Conservation (phyloP, 2,329 filamentous ascomycete species). For the Fusarium nematophilum region DNA sequence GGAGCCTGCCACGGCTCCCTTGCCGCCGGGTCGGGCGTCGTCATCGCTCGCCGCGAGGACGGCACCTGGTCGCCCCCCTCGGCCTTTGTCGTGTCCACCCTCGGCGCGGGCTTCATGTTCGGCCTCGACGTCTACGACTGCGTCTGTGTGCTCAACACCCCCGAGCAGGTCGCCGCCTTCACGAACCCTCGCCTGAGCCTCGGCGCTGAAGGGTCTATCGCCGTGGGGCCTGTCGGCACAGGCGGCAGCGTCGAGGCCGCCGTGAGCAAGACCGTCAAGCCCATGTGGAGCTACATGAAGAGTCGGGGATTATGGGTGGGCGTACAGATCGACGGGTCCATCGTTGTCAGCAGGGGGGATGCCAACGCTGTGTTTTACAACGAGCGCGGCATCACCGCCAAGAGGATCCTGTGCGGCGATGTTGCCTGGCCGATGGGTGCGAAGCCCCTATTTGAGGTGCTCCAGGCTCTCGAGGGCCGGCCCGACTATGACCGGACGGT, state of each 20-base stretch:
- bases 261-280: slow-evolving; percentile 55
- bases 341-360: slow-evolving; percentile 79
- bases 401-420: slow-evolving; percentile 51
- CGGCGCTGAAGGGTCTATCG: slow-evolving; percentile 75
- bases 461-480: slow-evolving; percentile 53
- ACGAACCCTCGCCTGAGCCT: slow-evolving; percentile 74
- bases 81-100: slow-evolving; percentile 76
- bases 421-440: slow-evolving; percentile 55
- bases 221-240: slow-evolving; percentile 68
- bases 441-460: slow-evolving; percentile 53
- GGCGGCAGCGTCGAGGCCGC: slow-evolving; percentile 67
- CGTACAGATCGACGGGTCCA: slow-evolving; percentile 82
- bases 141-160: slow-evolving; percentile 78
- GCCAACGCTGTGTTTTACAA: slow-evolving; percentile 85
- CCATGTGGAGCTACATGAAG: slow-evolving; percentile 86
- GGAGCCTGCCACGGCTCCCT: slow-evolving; percentile 67
- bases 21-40: slow-evolving; percentile 68
- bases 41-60: slow-evolving; percentile 67
- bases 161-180: slow-evolving; percentile 74
- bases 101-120: slow-evolving; percentile 76
- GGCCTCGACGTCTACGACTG: slow-evolving; percentile 83
- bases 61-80: slow-evolving; percentile 79
- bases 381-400: slow-evolving; percentile 57
- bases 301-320: slow-evolving; percentile 83
- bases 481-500: slow-evolving; percentile 40